A percentile compares a stretch with the other conserved stretches of the same genome.
phyloP scores from a whole-genome alignment of 306 rosid genomes.

The Heteromeles arbutifolia region DNA sequence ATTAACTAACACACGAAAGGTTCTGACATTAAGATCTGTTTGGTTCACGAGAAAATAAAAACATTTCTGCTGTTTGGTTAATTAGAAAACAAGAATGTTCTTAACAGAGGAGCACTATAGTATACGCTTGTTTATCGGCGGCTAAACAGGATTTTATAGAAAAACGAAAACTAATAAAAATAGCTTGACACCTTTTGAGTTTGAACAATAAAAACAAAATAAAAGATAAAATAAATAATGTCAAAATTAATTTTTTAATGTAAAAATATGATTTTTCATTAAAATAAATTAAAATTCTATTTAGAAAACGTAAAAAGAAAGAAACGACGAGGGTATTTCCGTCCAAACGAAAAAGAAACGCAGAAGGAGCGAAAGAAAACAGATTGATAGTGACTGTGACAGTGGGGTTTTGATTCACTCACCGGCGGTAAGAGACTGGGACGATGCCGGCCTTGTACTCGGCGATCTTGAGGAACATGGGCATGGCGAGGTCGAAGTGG shows the following conservation, averaged over 20 bases:
- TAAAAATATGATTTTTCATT: too few relatives aligned
- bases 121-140: not conserved
- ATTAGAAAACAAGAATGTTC: not conserved
- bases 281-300: too few relatives aligned
- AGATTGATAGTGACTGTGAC: not conserved
- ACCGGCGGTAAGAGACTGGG: slow-evolving; percentile 91
- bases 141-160: not conserved
- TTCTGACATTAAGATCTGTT: slow-evolving; percentile 14
- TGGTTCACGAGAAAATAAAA: slow-evolving; percentile 31
- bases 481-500: slow-evolving; percentile 98
- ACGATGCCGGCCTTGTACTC: slow-evolving; percentile 95
- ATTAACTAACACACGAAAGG: not conserved
- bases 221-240: too few relatives aligned
- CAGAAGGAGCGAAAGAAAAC: not conserved
- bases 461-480: slow-evolving; percentile 94
- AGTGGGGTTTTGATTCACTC: not conserved
- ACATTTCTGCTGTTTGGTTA: slow-evolving; percentile 6
- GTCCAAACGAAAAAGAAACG: not conserved
- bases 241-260: too few relatives aligned
- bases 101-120: not conserved
- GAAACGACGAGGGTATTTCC: not conserved
- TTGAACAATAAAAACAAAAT: too few relatives aligned
- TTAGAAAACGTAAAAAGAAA: not conserved
- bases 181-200: too few relatives aligned
- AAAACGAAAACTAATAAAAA: too few relatives aligned